These are phyloP conservation scores for Umbelopsis ramanniana DNA, from an alignment of 192 early-diverging fungal genomes.

Conservation along the genomic window DNA sequence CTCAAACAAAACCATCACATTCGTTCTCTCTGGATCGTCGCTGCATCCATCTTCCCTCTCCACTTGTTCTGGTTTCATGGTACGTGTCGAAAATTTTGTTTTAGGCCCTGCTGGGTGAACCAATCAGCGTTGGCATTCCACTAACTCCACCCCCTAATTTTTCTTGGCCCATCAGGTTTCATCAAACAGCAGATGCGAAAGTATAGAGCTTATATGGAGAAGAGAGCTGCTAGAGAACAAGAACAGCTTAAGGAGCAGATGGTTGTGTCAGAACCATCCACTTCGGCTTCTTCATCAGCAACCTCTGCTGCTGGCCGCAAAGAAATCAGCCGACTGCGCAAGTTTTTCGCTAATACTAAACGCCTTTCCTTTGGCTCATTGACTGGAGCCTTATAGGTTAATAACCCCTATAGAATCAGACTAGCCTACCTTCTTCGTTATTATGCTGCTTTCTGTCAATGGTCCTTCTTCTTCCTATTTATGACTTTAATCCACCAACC, in stretches of 20 bases:
- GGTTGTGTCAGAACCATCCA: not conserved
- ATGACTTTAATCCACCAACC: not conserved
- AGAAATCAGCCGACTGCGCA: conserved; percentile 8
- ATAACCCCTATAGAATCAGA: not conserved
- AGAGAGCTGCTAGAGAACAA: not conserved
- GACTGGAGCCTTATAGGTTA: not conserved
- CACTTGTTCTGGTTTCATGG: conserved; percentile 59
- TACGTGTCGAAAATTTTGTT: conserved; percentile 2
- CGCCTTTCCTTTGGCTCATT: conserved; percentile 15
- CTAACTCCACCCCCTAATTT: not conserved
- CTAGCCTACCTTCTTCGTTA: not conserved
- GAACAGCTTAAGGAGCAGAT: not conserved
- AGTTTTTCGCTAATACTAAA: not conserved
- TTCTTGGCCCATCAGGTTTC: not conserved
- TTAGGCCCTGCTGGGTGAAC: not conserved
- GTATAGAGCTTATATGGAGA: not conserved
- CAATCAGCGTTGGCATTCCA: conserved; percentile 1
- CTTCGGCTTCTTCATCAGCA: not conserved
- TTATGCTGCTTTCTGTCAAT: too few relatives aligned
- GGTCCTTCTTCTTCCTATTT: not conserved
- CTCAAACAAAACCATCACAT: conserved; percentile 42
- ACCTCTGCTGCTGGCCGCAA: not conserved
- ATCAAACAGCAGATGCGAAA: conserved; percentile 12
- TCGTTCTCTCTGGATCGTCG: conserved; percentile 44
- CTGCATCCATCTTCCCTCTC: conserved; percentile 47